Evolutionary conservation across 2,329 filamentous ascomycete genomes (phyloP).

Genomic region (Claviceps africana): DNA sequence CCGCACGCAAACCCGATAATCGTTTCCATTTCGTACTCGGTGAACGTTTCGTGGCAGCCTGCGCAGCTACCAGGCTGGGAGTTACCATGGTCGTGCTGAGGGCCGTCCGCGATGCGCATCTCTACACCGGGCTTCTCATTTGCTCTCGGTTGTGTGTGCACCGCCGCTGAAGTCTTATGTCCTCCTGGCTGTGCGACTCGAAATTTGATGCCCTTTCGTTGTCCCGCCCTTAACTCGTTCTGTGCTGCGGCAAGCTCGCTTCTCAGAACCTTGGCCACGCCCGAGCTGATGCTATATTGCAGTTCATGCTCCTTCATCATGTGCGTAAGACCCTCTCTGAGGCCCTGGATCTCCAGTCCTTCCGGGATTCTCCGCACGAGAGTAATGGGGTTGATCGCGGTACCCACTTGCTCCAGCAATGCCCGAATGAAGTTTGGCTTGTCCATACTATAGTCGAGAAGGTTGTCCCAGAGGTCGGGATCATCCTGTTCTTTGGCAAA

Average conservation of each 20-base stretch:
- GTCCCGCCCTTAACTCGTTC: constrained; percentile 62
- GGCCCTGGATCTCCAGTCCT: constrained; percentile 79
- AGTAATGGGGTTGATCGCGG: constrained; percentile 80
- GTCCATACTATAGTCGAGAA: constrained; percentile 94
- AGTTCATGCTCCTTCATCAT: constrained; percentile 95
- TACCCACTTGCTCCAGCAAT: constrained; percentile 84
- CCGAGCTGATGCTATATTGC: constrained; percentile 80
- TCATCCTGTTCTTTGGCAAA: constrained; percentile 93
- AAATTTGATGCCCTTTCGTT: constrained; percentile 79
- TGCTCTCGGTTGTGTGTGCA: constrained; percentile 8
- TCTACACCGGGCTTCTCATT: constrained; percentile 9
- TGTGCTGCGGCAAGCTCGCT: constrained; percentile 81
- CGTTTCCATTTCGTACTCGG: constrained; percentile 52
- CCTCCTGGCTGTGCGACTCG: constrained; percentile 44
- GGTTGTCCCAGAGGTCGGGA: constrained; percentile 84
- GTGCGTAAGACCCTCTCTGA: constrained; percentile 74
- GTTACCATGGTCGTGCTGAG: constrained; percentile 16
- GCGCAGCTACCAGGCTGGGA: constrained; percentile 44
- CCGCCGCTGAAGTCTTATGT: constrained; percentile 23
- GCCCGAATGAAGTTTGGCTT: constrained; percentile 90
- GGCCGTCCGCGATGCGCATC: neutral
- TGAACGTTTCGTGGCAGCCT: constrained; percentile 41
- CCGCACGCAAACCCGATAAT: constrained; percentile 71
- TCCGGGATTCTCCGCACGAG: constrained; percentile 84
- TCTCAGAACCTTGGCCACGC: constrained; percentile 72